Conservation (phyloP, 305 asterid species). For the Petunia hybrid region DNA sequence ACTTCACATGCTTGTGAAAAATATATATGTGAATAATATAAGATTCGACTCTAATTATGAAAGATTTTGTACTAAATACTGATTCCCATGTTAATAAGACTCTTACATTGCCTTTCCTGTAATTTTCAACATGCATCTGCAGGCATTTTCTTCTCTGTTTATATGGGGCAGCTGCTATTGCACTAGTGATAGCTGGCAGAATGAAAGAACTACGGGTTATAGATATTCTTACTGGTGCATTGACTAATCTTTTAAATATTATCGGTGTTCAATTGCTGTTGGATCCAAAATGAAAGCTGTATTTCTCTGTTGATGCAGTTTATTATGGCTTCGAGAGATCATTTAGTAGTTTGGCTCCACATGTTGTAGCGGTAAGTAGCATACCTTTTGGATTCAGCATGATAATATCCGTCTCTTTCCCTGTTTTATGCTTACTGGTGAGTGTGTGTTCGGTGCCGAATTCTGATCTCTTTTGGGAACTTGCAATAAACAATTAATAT, state of each 20-base stretch:
- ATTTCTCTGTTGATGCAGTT: constrained; percentile 58
- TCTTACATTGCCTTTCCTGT: neutral
- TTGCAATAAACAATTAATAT: neutral
- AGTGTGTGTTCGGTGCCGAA: neutral
- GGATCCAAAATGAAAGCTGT: constrained; percentile 34
- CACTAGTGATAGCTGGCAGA: constrained; percentile 82
- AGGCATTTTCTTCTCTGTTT: constrained; percentile 93
- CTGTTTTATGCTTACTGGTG: neutral
- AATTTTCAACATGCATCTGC: constrained; percentile 45
- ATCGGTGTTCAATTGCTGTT: constrained; percentile 39
- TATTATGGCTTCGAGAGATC: constrained; percentile 90
- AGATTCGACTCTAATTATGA: neutral
- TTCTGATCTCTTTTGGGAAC: constrained; percentile 3
- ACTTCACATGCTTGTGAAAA: constrained; percentile 9
- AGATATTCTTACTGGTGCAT: constrained; percentile 79
- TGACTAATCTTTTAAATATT: constrained; percentile 34
- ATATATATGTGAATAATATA: constrained; percentile 13
- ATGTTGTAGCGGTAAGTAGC: constrained; percentile 67
- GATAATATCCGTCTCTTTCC: constrained; percentile 22
- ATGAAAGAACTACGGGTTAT: constrained; percentile 75
- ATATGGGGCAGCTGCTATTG: constrained; percentile 80
- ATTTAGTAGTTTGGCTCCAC: constrained; percentile 79
- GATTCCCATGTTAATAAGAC: neutral
- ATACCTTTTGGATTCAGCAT: constrained; percentile 11
- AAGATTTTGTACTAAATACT: constrained; percentile 21